These are phyloP conservation scores for Fusarium pininemorale DNA, from an alignment of 2,329 filamentous ascomycete species.

Conservation along the genomic window DNA sequence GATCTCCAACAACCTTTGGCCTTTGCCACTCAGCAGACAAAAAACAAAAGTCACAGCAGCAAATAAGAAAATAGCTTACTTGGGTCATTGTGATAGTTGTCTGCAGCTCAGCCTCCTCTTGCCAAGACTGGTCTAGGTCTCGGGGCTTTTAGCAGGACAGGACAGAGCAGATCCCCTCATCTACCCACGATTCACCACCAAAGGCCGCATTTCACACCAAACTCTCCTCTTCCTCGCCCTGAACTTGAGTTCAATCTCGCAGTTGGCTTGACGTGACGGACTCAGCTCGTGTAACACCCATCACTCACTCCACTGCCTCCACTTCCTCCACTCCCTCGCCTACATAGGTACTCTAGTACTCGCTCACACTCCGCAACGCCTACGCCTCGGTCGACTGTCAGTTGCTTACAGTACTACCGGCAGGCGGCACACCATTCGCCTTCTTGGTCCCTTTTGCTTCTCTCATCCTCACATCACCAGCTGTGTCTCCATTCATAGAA, in stretches of 20 bases:
- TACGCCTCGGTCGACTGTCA: constrained; percentile 28
- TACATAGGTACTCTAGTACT: background rate
- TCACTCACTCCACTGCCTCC: constrained; percentile 26
- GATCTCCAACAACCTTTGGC: constrained; percentile 20
- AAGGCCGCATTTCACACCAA: constrained; percentile 29
- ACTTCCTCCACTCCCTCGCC: constrained; percentile 27
- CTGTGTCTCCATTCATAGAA: constrained; percentile 17
- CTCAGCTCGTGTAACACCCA: constrained; percentile 36
- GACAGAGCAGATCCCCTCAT: constrained; percentile 11
- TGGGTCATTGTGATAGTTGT: constrained; percentile 8
- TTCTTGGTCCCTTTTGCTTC: constrained; percentile 19
- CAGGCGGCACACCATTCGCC: constrained; percentile 13
- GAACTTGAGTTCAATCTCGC: background rate
- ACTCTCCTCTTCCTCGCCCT: constrained; percentile 20
- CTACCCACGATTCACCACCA: constrained; percentile 8
- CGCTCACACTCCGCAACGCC: constrained; percentile 16
- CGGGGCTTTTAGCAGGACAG: constrained; percentile 25
- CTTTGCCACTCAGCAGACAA: constrained; percentile 29
- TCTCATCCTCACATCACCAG: constrained; percentile 28
- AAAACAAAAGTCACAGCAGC: constrained; percentile 5
- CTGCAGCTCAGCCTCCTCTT: constrained; percentile 32
- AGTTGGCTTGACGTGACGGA: constrained; percentile 16
- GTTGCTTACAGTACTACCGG: constrained; percentile 5
- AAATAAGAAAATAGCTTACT: constrained; percentile 10
- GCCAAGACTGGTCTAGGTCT: constrained; percentile 19